Evolutionary conservation across 345 rosid species (phyloP).

Genomic region (Eucalyptus erythrocorys): DNA sequence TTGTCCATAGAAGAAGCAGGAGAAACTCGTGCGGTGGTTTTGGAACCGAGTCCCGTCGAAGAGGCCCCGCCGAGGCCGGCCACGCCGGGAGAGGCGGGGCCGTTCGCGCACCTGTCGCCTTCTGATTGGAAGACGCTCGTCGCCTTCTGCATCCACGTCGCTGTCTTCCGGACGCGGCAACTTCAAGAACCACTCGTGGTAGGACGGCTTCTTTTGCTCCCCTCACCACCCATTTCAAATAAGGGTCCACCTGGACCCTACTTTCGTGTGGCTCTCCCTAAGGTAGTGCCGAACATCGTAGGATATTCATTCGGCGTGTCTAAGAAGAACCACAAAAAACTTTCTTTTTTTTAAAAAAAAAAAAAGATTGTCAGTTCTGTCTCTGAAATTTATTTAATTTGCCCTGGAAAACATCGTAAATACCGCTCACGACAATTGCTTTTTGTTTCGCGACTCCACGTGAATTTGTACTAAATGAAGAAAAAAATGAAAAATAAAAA

Average conservation of each 20-base stretch:
- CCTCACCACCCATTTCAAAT: background rate
- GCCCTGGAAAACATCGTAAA: background rate
- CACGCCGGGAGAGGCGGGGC: background rate
- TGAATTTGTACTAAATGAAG: background rate
- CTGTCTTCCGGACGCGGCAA: background rate
- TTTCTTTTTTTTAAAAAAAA: background rate
- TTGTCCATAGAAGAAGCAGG: background rate
- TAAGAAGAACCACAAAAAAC: background rate
- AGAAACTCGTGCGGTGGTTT: background rate
- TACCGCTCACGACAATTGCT: background rate
- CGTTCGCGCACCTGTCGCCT: background rate
- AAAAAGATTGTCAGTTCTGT: background rate
- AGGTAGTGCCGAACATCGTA: background rate
- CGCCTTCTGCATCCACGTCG: background rate
- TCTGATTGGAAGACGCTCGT: background rate
- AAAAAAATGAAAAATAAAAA: background rate
- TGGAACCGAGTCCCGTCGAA: background rate
- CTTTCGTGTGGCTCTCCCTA: background rate
- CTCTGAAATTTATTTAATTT: background rate
- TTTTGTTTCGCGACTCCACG: background rate
- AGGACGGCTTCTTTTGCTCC: background rate
- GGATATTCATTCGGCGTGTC: background rate
- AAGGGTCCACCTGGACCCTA: background rate
- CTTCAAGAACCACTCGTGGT: background rate
- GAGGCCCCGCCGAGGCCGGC: background rate